Evolutionary conservation across 2,329 filamentous ascomycete genomes (phyloP), one percentile per base, ranked within the genome.

Genomic region (Dactylellina drechsleri): DNA sequence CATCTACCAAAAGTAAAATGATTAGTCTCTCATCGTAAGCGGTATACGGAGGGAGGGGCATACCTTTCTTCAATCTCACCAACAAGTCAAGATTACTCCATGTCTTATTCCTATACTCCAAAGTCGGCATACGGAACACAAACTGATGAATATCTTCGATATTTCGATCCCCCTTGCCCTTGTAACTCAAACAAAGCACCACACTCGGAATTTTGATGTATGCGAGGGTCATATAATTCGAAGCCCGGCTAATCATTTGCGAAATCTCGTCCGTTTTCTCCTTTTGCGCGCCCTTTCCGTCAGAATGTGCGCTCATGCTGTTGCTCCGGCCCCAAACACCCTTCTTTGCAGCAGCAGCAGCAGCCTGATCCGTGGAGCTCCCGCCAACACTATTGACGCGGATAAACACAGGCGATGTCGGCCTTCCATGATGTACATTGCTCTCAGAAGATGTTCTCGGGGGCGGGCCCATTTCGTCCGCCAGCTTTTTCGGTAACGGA

Each of bases 71-170:
- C 64, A 99, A 86, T 13, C 93, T 91, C 56, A 98, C 85, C 0
- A 94, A 93, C 8, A 99, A 87, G 80, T 99, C 95, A 5, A 99
- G 87, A 81, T 98, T 99, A 5, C 93, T 97, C 95, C 95, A 99
- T 7, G 93, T 98, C 85, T 99, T 99, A 85, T 99, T 99, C 77
- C 92, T 89, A 84, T 97, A 98, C 81, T 99, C 95, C 54, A 99
- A 89, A 1, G 91, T 91, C 2, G 95, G 95, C 83, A 99, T 88
- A 40, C 92, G 90, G 87, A 99, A 99, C 57, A 99, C 95, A 78
- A 99, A 96, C 80, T 98, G 91, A 82, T 99, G 94, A 15, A 99
- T 91, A 82, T 99, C 96, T 83, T 97, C 93, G 68, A 99, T 87
- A 80, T 98, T 99, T 80, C 93, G 92, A 77, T 96, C 92, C 52